phyloP scores from a whole-genome alignment of 768 basidiomycete genomes.

The Pleurotus pulmonarius region DNA sequence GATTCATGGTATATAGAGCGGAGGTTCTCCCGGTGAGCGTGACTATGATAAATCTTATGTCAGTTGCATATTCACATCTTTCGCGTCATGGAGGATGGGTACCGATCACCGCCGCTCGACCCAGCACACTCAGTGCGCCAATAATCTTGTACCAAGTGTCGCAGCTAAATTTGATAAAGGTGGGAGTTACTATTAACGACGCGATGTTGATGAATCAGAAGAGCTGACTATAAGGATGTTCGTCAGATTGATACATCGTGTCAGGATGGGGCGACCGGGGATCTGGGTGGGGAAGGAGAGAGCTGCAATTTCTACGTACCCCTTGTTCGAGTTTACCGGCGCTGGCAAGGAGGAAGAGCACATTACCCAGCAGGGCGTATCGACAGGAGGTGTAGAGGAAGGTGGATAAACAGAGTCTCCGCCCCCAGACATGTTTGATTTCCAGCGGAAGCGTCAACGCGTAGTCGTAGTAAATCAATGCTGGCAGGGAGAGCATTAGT shows the following conservation, averaged over 20 bases:
- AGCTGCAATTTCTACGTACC: constrained; percentile 7
- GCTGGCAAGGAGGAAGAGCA: constrained; percentile 26
- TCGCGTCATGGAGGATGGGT: background rate
- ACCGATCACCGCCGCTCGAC: constrained; percentile 24
- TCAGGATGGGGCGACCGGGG: background rate
- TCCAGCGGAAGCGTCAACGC: constrained; percentile 26
- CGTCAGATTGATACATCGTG: too few relatives aligned
- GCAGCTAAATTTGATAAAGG: constrained; percentile 16
- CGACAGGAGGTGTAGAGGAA: constrained; percentile 28
- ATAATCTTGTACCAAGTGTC: constrained; percentile 23
- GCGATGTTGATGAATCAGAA: too few relatives aligned
- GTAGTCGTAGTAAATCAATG: constrained; percentile 29
- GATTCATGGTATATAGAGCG: constrained; percentile 19
- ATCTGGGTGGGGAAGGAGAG: background rate
- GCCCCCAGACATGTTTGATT: constrained; percentile 26
- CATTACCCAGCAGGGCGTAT: constrained; percentile 28
- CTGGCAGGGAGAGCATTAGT: constrained; percentile 8
- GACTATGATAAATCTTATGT: background rate
- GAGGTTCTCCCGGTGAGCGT: constrained; percentile 16
- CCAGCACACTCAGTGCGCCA: constrained; percentile 24
- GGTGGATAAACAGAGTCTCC: constrained; percentile 23
- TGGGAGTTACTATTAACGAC: too few relatives aligned
- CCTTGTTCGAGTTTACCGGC: constrained; percentile 13
- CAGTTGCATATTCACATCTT: background rate
- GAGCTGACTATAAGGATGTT: too few relatives aligned